A percentile compares a stretch with the other conserved stretches of the same genome.
Evolutionary conservation across 2,329 filamentous ascomycete genomes (phyloP).

Genomic region (Sporothrix mexicana): DNA sequence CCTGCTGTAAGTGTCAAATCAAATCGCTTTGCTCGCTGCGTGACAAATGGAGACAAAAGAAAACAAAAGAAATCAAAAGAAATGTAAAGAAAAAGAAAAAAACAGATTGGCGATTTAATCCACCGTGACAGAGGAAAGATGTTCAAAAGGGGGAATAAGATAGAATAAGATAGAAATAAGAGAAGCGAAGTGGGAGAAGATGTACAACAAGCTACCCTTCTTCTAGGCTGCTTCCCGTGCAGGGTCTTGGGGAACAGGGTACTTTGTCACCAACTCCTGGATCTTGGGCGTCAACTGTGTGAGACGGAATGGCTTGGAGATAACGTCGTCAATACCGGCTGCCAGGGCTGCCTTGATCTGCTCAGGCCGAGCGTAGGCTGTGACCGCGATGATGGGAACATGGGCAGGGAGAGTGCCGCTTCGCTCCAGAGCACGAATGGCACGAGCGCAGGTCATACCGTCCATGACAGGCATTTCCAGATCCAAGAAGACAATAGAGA

Average conservation of each 20-base stretch:
- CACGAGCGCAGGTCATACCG: slow-evolving; percentile 73
- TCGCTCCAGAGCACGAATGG: slow-evolving; percentile 70
- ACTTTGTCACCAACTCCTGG: slow-evolving; percentile 58
- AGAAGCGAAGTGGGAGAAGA: background rate
- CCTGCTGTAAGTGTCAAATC: background rate
- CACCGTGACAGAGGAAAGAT: no score
- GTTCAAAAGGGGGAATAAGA: no score
- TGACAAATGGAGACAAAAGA: slow-evolving; percentile 14
- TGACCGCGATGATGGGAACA: slow-evolving; percentile 83
- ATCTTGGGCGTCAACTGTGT: slow-evolving; percentile 73
- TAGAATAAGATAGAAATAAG: background rate
- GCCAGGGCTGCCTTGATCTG: slow-evolving; percentile 73
- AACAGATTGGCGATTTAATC: background rate
- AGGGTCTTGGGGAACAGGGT: slow-evolving; percentile 35
- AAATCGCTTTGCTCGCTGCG: slow-evolving; percentile 7
- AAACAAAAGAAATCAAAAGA: background rate
- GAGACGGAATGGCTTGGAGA: slow-evolving; percentile 81
- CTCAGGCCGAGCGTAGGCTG: slow-evolving; percentile 76
- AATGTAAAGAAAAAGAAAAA: background rate
- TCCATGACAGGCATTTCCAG: slow-evolving; percentile 85
- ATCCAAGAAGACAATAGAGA: slow-evolving; percentile 78
- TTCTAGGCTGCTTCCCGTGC: background rate
- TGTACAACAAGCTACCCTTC: background rate
- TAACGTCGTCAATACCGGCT: slow-evolving; percentile 78
- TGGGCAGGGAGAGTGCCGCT: slow-evolving; percentile 66